A percentile compares a stretch with the other conserved stretches of the same genome.
These are phyloP conservation scores for Aphanocladium album DNA, from an alignment of 2,329 filamentous ascomycete species.

Conservation along the genomic window DNA sequence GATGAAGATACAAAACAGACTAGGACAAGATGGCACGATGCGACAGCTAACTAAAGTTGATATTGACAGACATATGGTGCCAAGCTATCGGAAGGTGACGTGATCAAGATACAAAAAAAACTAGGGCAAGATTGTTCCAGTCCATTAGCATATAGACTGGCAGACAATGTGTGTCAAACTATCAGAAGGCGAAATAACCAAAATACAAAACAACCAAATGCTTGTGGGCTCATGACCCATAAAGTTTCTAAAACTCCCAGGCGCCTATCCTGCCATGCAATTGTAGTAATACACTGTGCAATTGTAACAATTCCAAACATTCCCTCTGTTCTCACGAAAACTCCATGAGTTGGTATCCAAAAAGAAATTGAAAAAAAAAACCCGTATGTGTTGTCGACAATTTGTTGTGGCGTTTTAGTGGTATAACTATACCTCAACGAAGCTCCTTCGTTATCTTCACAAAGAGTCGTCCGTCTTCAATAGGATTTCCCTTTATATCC, in stretches of 20 bases:
- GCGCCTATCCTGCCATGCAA: not conserved
- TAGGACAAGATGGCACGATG: too few relatives aligned
- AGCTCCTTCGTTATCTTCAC: slow-evolving; percentile 48
- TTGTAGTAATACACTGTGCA: not conserved
- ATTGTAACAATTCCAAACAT: not conserved
- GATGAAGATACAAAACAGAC: not conserved
- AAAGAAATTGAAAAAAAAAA: not conserved
- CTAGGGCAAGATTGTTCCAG: too few relatives aligned
- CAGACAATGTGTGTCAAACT: not conserved
- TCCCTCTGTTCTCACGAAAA: not conserved
- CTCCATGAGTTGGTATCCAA: not conserved
- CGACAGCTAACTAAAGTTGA: too few relatives aligned
- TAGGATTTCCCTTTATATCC: slow-evolving; percentile 39
- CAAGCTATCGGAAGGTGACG: too few relatives aligned
- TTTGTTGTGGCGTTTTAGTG: too few relatives aligned
- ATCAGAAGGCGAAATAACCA: not conserved
- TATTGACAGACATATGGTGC: too few relatives aligned
- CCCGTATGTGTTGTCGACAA: too few relatives aligned
- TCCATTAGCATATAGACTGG: too few relatives aligned
- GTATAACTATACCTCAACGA: slow-evolving; percentile 12
- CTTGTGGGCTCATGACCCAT: not conserved
- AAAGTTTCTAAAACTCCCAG: not conserved
- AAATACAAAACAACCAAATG: not conserved
- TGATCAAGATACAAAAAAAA: too few relatives aligned
- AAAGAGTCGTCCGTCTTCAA: slow-evolving; percentile 44